Evolutionary conservation across 2,329 filamentous ascomycete species (phyloP).

Genomic region (Keithomyces neogunnii): DNA sequence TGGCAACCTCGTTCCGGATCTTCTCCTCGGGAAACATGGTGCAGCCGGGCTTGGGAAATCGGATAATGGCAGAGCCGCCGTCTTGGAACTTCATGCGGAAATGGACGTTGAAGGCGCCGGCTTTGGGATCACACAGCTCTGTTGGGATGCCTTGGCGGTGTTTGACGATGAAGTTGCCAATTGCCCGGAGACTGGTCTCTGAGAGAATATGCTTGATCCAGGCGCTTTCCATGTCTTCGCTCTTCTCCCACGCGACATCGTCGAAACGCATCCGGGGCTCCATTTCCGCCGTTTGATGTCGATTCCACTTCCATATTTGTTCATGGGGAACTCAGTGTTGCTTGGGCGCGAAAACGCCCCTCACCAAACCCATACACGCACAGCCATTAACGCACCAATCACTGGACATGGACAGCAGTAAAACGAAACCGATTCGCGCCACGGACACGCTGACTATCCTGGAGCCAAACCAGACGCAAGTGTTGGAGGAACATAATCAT

Average conservation of each 20-base stretch:
- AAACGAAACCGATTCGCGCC: too few species aligned
- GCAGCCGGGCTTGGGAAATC: conserved; percentile 6
- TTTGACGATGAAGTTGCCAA: conserved; percentile 5
- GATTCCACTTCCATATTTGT: too few species aligned
- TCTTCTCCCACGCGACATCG: conserved; percentile 4
- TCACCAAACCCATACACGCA: too few species aligned
- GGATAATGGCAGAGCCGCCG: conserved; percentile 4
- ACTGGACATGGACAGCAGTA: too few species aligned
- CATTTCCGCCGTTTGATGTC: background rate
- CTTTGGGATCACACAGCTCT: conserved; percentile 3
- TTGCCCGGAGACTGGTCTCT: conserved; percentile 1
- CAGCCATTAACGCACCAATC: too few species aligned
- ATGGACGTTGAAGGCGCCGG: conserved; percentile 3
- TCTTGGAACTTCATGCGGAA: conserved; percentile 8
- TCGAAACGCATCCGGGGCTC: conserved; percentile 3
- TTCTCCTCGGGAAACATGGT: conserved; percentile 10
- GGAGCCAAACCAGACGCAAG: too few species aligned
- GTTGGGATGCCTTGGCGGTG: conserved; percentile 2
- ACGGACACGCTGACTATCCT: too few species aligned
- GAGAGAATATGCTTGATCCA: background rate
- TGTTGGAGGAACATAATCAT: too few species aligned
- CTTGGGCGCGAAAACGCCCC: too few species aligned
- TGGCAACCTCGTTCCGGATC: conserved; percentile 9
- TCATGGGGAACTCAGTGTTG: too few species aligned
- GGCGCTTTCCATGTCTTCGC: conserved; percentile 2